Base-by-base conservation (phyloP, 495 filamentous ascomycete species). In the Aspergillus panamensis region DNA sequence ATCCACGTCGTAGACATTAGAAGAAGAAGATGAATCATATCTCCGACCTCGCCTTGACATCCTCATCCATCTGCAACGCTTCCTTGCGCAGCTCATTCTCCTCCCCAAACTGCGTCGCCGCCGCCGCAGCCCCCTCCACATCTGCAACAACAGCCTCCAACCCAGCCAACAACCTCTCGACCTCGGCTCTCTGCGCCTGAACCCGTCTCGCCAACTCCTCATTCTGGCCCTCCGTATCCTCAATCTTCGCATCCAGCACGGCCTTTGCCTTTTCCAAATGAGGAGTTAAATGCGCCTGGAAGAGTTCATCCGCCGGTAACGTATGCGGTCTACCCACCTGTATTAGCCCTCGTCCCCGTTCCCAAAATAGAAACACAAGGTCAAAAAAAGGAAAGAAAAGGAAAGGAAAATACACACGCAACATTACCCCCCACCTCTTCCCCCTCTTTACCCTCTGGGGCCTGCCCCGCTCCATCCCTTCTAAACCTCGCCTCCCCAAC, bases 81-180 rank as follows among this genome's bases (percentile, higher is more conserved):
- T 80, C 74, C 47, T 75, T 71, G 40, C 73, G 74, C 51, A 80
- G 62, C 44, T 69, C 63, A 52, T 74, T 66, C 44, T 74, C 66
- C 17, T 65, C 65, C 54, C 68, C 70, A 60, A 71, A 79, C 35
- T 77, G 65, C 14, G 65, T 69, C 50, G 80, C 73, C 16, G 77
- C 75, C 48, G 73, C 69, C 39, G 80, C 84, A 33, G 86, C 84
- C 10, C 77, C 83, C 63, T 89, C 87, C 58, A 95, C 66, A 72
- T 94, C 90, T 20, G 75, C 71, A 44, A 93, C 78, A 25, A 87
- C 80, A 21, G 72, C 74, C 68, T 92, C 90, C 21, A 94, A 75
- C 10, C 79, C 75, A 5, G 65, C 73, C 35, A 94, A 66, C 50
- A 96, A 66, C 7, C 64, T 75, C 62, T 89, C 86, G 55, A 96